Conservation (phyloP, 78 protist species). For the Corallochytrium limacisporum region DNA sequence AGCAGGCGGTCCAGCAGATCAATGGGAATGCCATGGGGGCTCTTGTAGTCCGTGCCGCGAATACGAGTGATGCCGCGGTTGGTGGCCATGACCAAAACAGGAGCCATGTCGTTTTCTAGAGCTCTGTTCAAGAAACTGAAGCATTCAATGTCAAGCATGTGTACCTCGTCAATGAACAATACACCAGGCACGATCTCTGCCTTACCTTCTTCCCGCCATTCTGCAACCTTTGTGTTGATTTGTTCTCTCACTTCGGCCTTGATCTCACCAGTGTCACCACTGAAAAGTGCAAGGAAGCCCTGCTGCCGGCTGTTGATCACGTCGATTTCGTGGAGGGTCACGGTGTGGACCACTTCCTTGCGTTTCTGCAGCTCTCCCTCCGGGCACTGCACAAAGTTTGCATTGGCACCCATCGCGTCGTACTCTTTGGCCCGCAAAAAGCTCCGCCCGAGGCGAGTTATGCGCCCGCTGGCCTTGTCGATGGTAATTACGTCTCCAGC, state of each 20-base stretch:
- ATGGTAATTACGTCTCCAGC: constrained; percentile 65
- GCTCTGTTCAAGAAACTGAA: constrained; percentile 96
- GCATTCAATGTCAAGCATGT: constrained; percentile 99
- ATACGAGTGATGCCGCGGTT: constrained; percentile 86
- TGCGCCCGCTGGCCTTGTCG: constrained; percentile 93
- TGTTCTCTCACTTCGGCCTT: constrained; percentile 95
- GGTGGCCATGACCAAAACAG: constrained; percentile 98
- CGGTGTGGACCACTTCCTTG: constrained; percentile 93
- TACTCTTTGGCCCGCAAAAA: constrained; percentile 76
- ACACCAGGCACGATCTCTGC: constrained; percentile 99
- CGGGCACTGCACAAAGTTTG: constrained; percentile 93
- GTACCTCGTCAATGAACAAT: constrained; percentile 96
- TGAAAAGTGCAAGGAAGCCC: constrained; percentile 84
- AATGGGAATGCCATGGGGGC: constrained; percentile 93
- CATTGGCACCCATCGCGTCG: constrained; percentile 81
- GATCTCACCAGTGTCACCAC: constrained; percentile 95
- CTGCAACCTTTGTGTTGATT: constrained; percentile 92
- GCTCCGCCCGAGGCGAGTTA: constrained; percentile 88
- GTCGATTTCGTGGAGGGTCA: constrained; percentile 98
- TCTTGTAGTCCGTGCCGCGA: constrained; percentile 74
- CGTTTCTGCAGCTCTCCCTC: constrained; percentile 97
- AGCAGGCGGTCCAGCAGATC: constrained; percentile 85
- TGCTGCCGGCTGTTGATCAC: constrained; percentile 92
- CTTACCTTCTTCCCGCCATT: constrained; percentile 98
- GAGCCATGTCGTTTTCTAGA: constrained; percentile 93